Percentiles rank a stretch among this genome's conserved stretches.
phyloP scores from a whole-genome alignment of 164 flowering plant species.

The Cinnamomum chago region DNA sequence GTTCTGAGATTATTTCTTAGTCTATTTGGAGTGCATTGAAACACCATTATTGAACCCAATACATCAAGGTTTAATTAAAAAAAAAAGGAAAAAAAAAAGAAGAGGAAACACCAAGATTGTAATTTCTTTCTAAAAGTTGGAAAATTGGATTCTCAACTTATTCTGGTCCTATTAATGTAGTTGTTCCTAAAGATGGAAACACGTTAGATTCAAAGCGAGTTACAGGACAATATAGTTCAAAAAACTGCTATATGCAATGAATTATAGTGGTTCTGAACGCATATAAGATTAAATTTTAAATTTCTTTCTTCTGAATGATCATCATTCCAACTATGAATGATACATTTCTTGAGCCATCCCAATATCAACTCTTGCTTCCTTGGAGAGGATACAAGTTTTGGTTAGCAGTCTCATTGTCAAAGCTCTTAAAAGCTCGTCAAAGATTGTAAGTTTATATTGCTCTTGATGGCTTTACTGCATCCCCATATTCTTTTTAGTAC shows the following conservation, averaged over 20 bases:
- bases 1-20: no score
- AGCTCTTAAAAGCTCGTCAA: constrained; percentile 63
- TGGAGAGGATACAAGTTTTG: constrained; percentile 82
- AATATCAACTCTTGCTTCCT: constrained; percentile 79
- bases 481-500: not conserved
- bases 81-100: no score
- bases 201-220: no score
- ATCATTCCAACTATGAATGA: not conserved
- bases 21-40: no score
- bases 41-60: no score
- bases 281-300: no score
- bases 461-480: not conserved
- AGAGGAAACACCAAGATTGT: no score
- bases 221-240: not conserved
- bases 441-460: constrained; percentile 57
- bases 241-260: not conserved
- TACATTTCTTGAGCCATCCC: constrained; percentile 48
- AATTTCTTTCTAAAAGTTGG: no score
- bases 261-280: not conserved
- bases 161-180: no score
- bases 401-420: constrained; percentile 60
- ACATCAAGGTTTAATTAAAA: no score
- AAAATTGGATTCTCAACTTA: no score
- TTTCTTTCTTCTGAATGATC: not conserved
- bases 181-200: no score